Conservation (phyloP, 257 asterid genomes). For the Nicotiana undulata region DNA sequence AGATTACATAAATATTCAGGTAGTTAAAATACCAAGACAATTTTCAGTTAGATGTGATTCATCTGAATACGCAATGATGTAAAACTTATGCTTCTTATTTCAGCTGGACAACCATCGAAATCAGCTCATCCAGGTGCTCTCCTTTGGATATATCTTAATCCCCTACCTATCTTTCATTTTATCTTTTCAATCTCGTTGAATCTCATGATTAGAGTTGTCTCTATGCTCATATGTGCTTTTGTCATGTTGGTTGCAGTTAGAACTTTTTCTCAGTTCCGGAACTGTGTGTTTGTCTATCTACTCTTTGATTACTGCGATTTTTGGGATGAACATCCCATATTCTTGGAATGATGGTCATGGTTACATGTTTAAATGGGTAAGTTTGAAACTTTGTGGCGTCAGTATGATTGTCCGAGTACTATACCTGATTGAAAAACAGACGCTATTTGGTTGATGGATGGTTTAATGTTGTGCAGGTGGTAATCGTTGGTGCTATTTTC, state of each 20-base stretch:
- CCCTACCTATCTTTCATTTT: neutral
- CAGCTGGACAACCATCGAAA: constrained; percentile 97
- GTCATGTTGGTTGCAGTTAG: constrained; percentile 48
- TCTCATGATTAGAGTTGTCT: neutral
- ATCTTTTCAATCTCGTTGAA: neutral
- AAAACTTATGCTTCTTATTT: constrained; percentile 7
- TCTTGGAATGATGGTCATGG: constrained; percentile 54
- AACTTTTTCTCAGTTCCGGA: constrained; percentile 84
- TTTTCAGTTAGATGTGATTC: neutral
- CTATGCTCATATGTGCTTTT: neutral
- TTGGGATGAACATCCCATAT: constrained; percentile 91
- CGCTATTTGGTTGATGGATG: neutral
- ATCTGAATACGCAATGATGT: neutral
- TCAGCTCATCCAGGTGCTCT: constrained; percentile 84
- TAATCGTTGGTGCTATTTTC: constrained; percentile 20
- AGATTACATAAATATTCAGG: constrained; percentile 96
- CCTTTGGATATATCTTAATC: neutral
- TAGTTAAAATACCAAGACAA: constrained; percentile 8
- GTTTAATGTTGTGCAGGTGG: constrained; percentile 42
- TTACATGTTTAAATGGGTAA: constrained; percentile 89
- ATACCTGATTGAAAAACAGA: neutral
- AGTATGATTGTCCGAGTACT: neutral
- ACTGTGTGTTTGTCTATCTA: constrained; percentile 52
- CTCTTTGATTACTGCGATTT: constrained; percentile 63
- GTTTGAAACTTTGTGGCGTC: neutral